Evolutionary conservation across 208 protist species (phyloP).

Genomic region (Acanthamoeba triangularis): DNA sequence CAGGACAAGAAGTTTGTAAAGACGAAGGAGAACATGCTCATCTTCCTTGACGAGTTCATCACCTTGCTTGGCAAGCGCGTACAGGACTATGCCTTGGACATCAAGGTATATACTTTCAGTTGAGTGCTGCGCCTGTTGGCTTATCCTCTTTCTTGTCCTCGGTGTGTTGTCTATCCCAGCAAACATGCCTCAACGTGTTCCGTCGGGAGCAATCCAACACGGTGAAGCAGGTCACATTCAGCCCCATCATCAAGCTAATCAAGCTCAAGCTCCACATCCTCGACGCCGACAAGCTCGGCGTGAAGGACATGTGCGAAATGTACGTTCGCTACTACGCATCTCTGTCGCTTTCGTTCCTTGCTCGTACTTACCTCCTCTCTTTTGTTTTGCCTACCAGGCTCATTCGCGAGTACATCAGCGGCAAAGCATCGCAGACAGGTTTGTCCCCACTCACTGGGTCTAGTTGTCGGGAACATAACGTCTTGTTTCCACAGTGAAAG

Average conservation of each 20-base stretch:
- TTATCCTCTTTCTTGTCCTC: not conserved
- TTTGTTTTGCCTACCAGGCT: not conserved
- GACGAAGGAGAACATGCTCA: conserved; percentile 75
- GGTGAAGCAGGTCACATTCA: conserved; percentile 78
- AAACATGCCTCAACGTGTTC: conserved; percentile 78
- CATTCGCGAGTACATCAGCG: conserved; percentile 64
- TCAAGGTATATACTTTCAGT: not conserved
- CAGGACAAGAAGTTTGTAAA: conserved; percentile 71
- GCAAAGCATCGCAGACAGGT: conserved; percentile 71
- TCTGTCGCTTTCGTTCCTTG: not conserved
- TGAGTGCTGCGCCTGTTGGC: not conserved
- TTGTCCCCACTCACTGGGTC: not conserved
- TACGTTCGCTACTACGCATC: not conserved
- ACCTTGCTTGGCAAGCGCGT: conserved; percentile 71
- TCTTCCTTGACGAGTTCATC: conserved; percentile 72
- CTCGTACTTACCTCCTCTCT: not conserved
- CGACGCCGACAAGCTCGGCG: conserved; percentile 75
- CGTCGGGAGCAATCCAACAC: conserved; percentile 79
- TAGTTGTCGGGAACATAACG: not conserved
- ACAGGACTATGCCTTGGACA: conserved; percentile 72
- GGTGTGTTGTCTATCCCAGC: not conserved
- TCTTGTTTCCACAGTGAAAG: conserved; percentile 24
- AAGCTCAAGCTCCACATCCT: conserved; percentile 78
- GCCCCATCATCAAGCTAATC: conserved; percentile 72
- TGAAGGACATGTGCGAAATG: conserved; percentile 79